Evolutionary conservation across 2,329 filamentous ascomycete genomes (phyloP), one percentile per base, ranked within the genome.

Genomic region (Trichocomaceae sp.): DNA sequence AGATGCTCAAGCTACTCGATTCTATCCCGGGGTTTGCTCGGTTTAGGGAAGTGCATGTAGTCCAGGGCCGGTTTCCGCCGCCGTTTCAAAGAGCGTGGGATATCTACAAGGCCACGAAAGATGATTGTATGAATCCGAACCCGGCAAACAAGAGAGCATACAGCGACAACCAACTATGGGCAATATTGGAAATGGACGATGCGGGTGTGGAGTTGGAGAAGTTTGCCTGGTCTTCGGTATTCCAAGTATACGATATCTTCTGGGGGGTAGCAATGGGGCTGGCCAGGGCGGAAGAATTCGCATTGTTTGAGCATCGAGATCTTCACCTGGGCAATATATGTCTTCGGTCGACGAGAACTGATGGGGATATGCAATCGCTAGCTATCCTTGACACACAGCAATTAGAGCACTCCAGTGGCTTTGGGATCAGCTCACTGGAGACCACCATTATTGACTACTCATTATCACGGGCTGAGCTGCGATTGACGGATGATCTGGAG

Each of bases 361-460:
- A 68, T 52, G 64, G 64, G 8, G 57, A 59, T 49, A 68, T 70
- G 64, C 62, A 71, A 10, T 63, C 69, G 29, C 65, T 69, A 4
- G 62, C 66, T 2, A 63, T 69, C 35, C 53, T 67, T 15, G 64
- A 68, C 2, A 58, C 69, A 39, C 62, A 62, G 17, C 59, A 63
- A 19, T 61, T 67, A 12, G 58, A 63, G n/a, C 67, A 67, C 17
- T 64, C 66, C 1, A 68, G 76, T 56, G 70, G 70, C 19, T 70
- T 84, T 22, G 75, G 77, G 2, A 75, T 81, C 55, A 81, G 80
- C 13, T 73, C 74, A 1, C 68, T 85, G 3, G 79, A 83, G 60
- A 82, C 82, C 1, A 85, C 83, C 0, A 77, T 86, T 22, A 86
- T 86, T 60, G 83, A 86, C 65, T 86, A 86, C 66, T 85, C 83